Conservation (phyloP, 139 green algal species). For the Medakamo hakoo region DNA sequence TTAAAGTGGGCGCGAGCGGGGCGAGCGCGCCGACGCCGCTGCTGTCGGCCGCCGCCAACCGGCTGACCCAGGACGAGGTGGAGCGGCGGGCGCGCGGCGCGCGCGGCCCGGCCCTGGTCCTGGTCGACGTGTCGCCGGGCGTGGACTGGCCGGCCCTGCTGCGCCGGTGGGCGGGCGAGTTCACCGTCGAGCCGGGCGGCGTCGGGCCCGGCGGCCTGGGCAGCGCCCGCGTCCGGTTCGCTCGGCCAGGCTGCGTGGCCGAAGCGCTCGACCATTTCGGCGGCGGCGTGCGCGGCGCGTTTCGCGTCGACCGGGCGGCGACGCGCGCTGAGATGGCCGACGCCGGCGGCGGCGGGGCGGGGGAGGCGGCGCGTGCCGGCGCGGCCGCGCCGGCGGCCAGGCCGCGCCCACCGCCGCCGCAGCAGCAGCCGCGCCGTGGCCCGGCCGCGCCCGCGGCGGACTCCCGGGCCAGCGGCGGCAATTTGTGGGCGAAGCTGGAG, state of each 20-base stretch:
- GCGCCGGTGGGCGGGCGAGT: not conserved
- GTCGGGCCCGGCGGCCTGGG: too few species aligned
- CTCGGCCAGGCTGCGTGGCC: not conserved
- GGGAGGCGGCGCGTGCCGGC: not conserved
- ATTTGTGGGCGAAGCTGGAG: too few species aligned
- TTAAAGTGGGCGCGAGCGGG: not conserved
- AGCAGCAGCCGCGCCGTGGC: not conserved
- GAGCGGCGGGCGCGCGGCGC: too few species aligned
- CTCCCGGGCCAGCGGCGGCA: not conserved
- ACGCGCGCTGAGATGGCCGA: not conserved
- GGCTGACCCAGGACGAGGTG: not conserved
- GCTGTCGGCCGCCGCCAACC: not conserved
- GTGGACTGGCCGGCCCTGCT: not conserved
- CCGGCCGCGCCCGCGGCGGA: too few species aligned
- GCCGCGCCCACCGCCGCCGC: not conserved
- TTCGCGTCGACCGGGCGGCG: not conserved
- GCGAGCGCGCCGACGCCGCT: not conserved
- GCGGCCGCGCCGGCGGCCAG: too few species aligned
- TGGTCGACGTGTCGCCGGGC: not conserved
- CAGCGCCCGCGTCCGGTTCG: not conserved
- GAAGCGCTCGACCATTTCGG: not conserved
- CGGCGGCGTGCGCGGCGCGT: not conserved
- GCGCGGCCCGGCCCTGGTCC: not conserved
- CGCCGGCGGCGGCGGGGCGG: too few species aligned
- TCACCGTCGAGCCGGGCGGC: not conserved